Conservation (phyloP, 164 flowering plant species). For the Tetrastigma voinierianum region DNA sequence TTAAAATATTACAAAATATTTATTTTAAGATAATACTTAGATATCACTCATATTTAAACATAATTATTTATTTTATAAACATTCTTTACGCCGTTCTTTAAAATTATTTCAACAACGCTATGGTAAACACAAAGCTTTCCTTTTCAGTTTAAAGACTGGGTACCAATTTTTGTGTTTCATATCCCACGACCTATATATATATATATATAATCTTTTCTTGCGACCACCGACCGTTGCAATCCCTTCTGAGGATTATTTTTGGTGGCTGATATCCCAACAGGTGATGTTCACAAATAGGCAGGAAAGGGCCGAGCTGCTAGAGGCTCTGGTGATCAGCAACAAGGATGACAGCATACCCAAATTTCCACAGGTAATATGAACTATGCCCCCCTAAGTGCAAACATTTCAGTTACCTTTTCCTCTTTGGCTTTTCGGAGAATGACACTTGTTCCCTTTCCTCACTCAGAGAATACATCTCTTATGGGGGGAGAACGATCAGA, state of each 20-base stretch:
- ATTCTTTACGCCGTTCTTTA: no score
- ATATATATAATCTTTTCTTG: no score
- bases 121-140: no score
- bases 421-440: not conserved
- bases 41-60: no score
- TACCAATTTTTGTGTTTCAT: no score
- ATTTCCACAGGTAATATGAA: conserved; percentile 59
- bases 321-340: conserved; percentile 63
- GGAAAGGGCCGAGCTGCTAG: conserved; percentile 78
- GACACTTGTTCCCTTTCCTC: not conserved
- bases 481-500: conserved; percentile 89
- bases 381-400: not conserved
- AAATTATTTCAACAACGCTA: no score
- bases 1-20: no score
- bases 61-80: no score
- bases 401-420: not conserved
- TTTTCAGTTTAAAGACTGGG: no score
- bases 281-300: conserved; percentile 88
- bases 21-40: no score
- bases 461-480: conserved; percentile 75
- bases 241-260: not conserved
- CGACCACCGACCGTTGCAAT: no score
- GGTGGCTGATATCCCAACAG: conserved; percentile 28
- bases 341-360: conserved; percentile 50
- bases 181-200: no score